Base-by-base conservation (phyloP, 2,329 filamentous ascomycete species). In the Sarocladium kiliense region DNA sequence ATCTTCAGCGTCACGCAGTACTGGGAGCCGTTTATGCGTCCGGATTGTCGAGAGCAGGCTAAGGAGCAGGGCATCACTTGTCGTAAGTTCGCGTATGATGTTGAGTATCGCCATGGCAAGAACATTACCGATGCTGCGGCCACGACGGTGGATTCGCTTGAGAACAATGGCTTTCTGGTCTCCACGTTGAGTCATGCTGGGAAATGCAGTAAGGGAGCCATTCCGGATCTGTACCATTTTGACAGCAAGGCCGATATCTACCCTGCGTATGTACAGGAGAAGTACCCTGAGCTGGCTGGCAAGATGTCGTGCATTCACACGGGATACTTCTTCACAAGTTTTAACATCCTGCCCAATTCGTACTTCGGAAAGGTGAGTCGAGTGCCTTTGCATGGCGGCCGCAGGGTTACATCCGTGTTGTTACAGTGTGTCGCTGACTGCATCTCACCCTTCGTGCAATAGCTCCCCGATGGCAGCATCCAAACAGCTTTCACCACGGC, bases 301-400 rank as follows among this genome's bases (percentile, higher is more conserved):
- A 81, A 80, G 65, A 77, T 76, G 71, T 77, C 73, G 5, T 78
- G 73, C 63, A 73, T 79, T 21, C 76, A 79, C 9, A 79, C 76
- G 0, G 77, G 77, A 0, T 79, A 62, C 59, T 79, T 79, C 55
- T 77, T 64, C 41, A 75, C 70, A 0, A 80, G 77, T 58, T 76
- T 77, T 63, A 68, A 68, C 2, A 71, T 80, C 30, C 60, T 77
- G 11, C 76, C 76, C 0, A 58, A 69, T 14, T 71, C 72, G 0
- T 81, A 78, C 56, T 71, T 81, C 27, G 59, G 58, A 18, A 78
- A 75, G 68, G 77, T 77, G 19, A 36, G 68, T 62, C 25, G 23
- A n/a, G 18, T 9, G 6, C 10, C 41, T 7, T 9, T 10, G 41
- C 41, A 44, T 16, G 16, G n/a, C n/a, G 21, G 16, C 21, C 41